Evolutionary conservation across 2,329 filamentous ascomycete genomes (phyloP).

Genomic region (Sarocladiaceae sp.): DNA sequence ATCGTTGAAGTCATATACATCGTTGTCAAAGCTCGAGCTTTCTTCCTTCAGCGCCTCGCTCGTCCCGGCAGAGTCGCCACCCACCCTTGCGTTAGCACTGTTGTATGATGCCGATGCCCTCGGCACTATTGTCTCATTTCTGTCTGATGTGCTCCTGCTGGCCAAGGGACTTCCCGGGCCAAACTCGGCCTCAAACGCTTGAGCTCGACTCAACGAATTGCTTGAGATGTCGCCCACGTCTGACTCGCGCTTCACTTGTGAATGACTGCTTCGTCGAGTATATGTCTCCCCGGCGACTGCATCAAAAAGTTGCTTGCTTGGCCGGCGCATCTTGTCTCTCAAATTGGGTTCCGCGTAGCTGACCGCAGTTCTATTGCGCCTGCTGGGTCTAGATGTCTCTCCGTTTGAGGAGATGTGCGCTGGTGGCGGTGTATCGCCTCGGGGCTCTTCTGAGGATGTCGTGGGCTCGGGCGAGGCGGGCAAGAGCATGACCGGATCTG

Average conservation of each 20-base stretch:
- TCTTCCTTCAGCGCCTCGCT: constrained; percentile 12
- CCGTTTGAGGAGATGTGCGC: constrained; percentile 50
- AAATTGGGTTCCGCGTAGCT: constrained; percentile 83
- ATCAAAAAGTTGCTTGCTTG: constrained; percentile 71
- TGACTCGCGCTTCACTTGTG: constrained; percentile 31
- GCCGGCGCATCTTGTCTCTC: constrained; percentile 77
- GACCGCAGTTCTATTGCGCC: constrained; percentile 63
- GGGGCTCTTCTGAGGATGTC: constrained; percentile 24
- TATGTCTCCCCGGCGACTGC: constrained; percentile 65
- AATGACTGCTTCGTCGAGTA: constrained; percentile 35
- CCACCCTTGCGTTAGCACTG: not conserved
- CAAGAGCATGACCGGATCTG: constrained; percentile 37
- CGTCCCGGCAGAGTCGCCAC: not conserved
- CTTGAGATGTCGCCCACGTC: constrained; percentile 12
- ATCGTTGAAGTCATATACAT: constrained; percentile 53
- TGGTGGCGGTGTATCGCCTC: constrained; percentile 56
- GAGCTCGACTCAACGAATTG: constrained; percentile 2
- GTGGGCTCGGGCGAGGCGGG: constrained; percentile 46
- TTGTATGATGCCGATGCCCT: not conserved
- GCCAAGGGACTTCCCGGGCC: constrained; percentile 33
- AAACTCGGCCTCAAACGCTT: constrained; percentile 13
- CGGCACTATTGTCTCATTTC: too few relatives aligned
- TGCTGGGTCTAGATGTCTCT: constrained; percentile 59
- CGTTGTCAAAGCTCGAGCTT: constrained; percentile 26
- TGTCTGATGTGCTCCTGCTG: constrained; percentile 25